These are phyloP conservation scores for Rhodamnia rubescens DNA, from an alignment of 345 rosid species.

Conservation along the genomic window DNA sequence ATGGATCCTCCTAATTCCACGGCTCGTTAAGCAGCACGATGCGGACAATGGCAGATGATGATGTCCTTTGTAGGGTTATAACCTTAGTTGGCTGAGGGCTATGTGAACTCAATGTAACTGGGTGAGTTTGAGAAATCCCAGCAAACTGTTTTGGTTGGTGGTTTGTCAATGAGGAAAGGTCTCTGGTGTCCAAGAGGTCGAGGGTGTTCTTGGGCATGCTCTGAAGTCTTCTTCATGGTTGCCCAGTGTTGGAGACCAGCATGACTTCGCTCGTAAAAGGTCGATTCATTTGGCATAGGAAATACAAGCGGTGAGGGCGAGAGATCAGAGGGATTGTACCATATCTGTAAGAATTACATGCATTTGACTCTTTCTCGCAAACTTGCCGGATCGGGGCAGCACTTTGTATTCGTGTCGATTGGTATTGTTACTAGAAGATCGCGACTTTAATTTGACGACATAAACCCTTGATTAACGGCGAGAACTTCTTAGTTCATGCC, in stretches of 20 bases:
- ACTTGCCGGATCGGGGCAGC: not conserved
- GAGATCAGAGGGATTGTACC: not conserved
- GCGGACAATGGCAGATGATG: not conserved
- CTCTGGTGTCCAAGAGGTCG: not conserved
- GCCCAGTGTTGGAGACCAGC: not conserved
- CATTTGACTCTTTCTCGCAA: not conserved
- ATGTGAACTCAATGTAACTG: not conserved
- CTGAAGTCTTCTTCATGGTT: not conserved
- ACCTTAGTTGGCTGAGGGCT: not conserved
- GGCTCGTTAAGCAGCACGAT: not conserved
- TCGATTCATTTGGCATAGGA: not conserved
- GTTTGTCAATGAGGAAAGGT: not conserved
- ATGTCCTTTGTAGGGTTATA: not conserved
- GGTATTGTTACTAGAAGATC: not conserved
- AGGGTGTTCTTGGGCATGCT: not conserved
- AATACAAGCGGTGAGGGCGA: not conserved
- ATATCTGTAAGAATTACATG: not conserved
- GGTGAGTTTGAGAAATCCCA: not conserved
- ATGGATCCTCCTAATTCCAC: constrained; percentile 15
- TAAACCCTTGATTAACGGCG: not conserved
- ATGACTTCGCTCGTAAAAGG: not conserved
- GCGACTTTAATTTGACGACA: not conserved
- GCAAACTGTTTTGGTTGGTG: not conserved
- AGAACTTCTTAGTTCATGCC: not conserved
- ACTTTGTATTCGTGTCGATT: not conserved